Percentiles rank a stretch among this genome's conserved stretches.
These are phyloP conservation scores for Fusarium sp. DNA, from an alignment of 2,329 filamentous ascomycete genomes.

Conservation along the genomic window DNA sequence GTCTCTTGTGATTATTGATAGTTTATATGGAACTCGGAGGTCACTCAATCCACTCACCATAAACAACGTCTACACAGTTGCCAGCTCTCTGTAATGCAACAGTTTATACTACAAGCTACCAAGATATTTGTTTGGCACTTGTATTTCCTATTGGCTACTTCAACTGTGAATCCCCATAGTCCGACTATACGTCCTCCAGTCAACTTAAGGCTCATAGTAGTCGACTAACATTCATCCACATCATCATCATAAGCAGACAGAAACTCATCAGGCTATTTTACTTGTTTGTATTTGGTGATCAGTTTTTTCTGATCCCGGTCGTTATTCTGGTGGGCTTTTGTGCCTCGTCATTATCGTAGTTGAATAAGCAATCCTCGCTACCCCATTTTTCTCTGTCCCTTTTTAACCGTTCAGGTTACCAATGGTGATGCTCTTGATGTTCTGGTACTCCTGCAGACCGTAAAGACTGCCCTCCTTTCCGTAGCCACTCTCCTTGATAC, in stretches of 20 bases:
- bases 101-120: no score
- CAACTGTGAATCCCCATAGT: no score
- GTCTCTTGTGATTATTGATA: neutral
- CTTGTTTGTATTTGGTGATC: constrained; percentile 18
- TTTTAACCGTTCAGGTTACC: constrained; percentile 43
- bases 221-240: neutral
- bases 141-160: neutral
- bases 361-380: constrained; percentile 35
- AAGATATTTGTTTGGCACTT: no score
- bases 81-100: no score
- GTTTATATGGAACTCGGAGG: neutral
- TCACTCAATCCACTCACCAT: neutral
- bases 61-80: neutral
- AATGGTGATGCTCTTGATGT: constrained; percentile 59
- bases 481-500: constrained; percentile 52
- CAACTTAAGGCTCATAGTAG: neutral
- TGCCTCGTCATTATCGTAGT: constrained; percentile 43
- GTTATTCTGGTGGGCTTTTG: constrained; percentile 25
- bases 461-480: constrained; percentile 58
- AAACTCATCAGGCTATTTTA: constrained; percentile 6
- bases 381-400: neutral
- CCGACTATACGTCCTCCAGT: no score
- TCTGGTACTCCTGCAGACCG: constrained; percentile 59
- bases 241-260: neutral
- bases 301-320: neutral